A percentile compares a stretch with the other conserved stretches of the same genome.
Evolutionary conservation across 2,329 filamentous ascomycete genomes (phyloP).

Genomic region (Septoria linicola): DNA sequence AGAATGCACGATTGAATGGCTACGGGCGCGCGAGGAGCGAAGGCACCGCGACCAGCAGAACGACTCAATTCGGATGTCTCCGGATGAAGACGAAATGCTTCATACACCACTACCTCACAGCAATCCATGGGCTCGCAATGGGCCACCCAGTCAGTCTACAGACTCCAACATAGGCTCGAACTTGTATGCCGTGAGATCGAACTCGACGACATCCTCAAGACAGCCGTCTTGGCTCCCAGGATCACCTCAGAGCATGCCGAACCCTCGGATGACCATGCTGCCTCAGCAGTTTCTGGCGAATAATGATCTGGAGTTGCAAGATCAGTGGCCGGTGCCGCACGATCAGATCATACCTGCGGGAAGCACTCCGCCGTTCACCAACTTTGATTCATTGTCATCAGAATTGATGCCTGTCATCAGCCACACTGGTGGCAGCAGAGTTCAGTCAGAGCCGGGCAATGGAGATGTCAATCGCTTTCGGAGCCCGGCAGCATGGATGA

Average conservation of each 20-base stretch:
- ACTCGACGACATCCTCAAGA: neutral
- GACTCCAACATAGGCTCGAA: neutral
- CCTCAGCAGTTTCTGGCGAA: neutral
- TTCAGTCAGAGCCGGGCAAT: neutral
- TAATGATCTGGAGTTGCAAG: neutral
- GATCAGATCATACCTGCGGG: too few relatives aligned
- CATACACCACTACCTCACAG: neutral
- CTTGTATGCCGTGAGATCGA: neutral
- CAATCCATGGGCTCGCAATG: conserved; percentile 2
- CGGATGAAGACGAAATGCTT: conserved; percentile 2
- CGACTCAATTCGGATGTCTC: neutral
- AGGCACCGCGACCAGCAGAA: neutral
- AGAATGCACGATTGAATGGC: conserved; percentile 19
- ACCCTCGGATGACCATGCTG: neutral
- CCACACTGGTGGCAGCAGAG: too few relatives aligned
- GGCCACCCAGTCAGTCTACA: neutral
- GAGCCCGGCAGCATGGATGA: neutral
- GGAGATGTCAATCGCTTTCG: neutral
- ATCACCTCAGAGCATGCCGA: conserved; percentile 1
- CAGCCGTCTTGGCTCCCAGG: conserved; percentile 1
- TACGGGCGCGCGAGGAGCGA: conserved; percentile 14
- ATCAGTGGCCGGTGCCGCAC: too few relatives aligned
- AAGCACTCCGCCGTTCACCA: too few relatives aligned
- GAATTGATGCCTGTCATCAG: too few relatives aligned
- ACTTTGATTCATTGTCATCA: too few relatives aligned